Evolutionary conservation across 768 basidiomycete genomes (phyloP).

Genomic region (Mycena polygramma): DNA sequence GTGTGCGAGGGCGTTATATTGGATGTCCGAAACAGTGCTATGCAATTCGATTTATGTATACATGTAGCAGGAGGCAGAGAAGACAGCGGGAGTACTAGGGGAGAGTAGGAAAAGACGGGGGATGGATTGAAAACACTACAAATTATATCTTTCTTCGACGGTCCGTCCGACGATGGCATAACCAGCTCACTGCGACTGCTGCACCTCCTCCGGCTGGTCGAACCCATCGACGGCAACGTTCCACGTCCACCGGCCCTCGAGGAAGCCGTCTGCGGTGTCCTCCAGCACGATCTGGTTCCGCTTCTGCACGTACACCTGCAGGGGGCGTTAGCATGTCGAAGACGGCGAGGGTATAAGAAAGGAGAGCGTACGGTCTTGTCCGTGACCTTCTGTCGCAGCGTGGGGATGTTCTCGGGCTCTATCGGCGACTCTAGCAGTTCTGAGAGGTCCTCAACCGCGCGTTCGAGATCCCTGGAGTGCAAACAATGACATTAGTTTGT

Average conservation of each 20-base stretch:
- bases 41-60: conserved; percentile 34
- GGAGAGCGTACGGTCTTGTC: conserved; percentile 84
- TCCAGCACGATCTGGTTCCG: conserved; percentile 95
- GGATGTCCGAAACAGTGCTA: conserved; percentile 21
- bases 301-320: conserved; percentile 93
- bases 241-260: conserved; percentile 90
- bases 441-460: conserved; percentile 94
- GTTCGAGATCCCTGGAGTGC: conserved; percentile 83
- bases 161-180: not conserved
- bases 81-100: not conserved
- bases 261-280: conserved; percentile 92
- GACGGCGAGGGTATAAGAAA: conserved; percentile 8
- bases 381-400: conserved; percentile 91
- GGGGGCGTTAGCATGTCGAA: not conserved
- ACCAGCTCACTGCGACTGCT: not conserved
- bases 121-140: not conserved
- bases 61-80: conserved; percentile 11
- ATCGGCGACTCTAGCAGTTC: conserved; percentile 94
- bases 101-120: not conserved
- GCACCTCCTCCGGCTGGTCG: conserved; percentile 55
- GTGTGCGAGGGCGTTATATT: not conserved
- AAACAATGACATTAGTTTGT: not conserved
- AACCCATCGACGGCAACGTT: conserved; percentile 80
- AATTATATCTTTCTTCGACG: conserved; percentile 11
- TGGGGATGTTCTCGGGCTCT: conserved; percentile 85